Base-by-base conservation (phyloP, 192 early-diverging fungal genomes). In the Backusella tuberculispora region DNA sequence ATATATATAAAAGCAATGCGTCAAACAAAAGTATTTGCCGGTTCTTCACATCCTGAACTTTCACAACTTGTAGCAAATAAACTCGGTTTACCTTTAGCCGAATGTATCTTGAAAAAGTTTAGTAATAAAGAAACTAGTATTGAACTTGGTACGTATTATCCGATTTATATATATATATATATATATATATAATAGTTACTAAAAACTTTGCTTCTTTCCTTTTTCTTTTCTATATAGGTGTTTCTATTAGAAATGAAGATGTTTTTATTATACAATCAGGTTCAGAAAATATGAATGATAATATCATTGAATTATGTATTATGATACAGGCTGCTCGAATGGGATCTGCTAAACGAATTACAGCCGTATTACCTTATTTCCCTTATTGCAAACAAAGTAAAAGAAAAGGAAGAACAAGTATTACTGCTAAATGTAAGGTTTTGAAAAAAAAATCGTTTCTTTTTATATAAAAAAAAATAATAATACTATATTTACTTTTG, bases 251-350 rank as follows among this genome's bases (percentile, higher is more conserved):
- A 78, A 94, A 98, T 69, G 93, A 99, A 84, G 95, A 98, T 79
- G 96, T 99, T 43, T 99, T 92, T 83, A 95, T 99, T 80, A 91
- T 99, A 79, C 97, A 99, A 83, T 95, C 94, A 37, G 97, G 96
- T 71, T 98, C 95, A 75, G 92, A 93, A 37, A 86, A 95, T 71
- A 96, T 97, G 88, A 97, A 97, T 85, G 98, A 99, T 89, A 91
- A 97, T 85, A 84, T 99, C 70, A 96, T 97, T 86, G 98, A 99
- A 83, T 87, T 99, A 65, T 89, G 97, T 66, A 98, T 99, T 80
- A 97, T 99, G 90, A 97, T 98, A 80, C 92, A 94, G 72, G 98
- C 98, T 42, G 98, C 97, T 85, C 93, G 92, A 74, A 97, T 95
- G 40, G 96, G 95, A 73, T 95, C 93, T 17, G 95, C 96, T 43